Percentiles rank a stretch among this genome's conserved stretches.
Conservation (phyloP, 176 grass and related monocot species). For the Oryza longistaminata region DNA sequence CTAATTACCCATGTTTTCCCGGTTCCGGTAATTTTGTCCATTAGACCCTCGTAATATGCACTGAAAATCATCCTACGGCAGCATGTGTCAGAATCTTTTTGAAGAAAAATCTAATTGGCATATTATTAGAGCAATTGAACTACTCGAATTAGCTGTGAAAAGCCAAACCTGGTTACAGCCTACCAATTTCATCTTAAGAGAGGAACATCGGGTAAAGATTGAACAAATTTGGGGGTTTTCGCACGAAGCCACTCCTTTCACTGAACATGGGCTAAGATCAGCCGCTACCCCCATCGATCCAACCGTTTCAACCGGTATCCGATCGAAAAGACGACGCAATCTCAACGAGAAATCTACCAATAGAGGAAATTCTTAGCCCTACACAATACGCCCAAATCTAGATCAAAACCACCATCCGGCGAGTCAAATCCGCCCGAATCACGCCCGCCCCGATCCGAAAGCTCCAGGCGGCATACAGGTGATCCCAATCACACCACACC, state of each 20-base stretch:
- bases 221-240: neutral
- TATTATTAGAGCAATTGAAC: neutral
- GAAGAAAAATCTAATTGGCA: neutral
- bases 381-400: neutral
- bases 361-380: neutral
- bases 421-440: constrained; percentile 19
- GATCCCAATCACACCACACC: neutral
- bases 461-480: neutral
- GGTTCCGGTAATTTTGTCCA: neutral
- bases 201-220: neutral
- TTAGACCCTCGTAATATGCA: neutral
- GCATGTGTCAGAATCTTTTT: neutral
- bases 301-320: neutral
- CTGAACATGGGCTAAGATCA: neutral
- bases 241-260: neutral
- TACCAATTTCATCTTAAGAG: neutral
- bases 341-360: neutral
- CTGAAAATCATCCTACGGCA: neutral
- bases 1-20: neutral
- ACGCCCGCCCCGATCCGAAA: neutral
- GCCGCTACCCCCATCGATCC: neutral
- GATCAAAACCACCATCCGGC: constrained; percentile 25
- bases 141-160: neutral
- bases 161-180: neutral
- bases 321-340: neutral